A percentile compares a stretch with the other conserved stretches of the same genome.
phyloP scores from a whole-genome alignment of 208 protist species.

The Leishmania arabica region DNA sequence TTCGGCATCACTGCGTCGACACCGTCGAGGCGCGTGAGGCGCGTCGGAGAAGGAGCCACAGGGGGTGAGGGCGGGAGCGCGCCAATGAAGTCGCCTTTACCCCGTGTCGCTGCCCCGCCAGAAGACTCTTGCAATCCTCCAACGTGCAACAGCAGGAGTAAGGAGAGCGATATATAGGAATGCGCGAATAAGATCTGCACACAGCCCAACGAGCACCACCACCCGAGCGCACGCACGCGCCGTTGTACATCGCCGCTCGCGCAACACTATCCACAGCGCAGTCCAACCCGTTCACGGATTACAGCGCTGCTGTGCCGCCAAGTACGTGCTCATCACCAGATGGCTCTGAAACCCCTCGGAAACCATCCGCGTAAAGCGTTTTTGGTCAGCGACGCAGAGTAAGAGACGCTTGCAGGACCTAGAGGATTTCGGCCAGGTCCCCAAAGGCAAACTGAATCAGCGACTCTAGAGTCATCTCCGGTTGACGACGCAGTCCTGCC shows the following conservation, averaged over 20 bases:
- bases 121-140: not conserved
- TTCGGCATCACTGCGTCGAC: not conserved
- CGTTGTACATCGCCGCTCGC: not conserved
- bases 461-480: slow-evolving; percentile 19
- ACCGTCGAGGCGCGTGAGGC: not conserved
- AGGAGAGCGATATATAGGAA: not conserved
- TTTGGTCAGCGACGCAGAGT: not conserved
- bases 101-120: not conserved
- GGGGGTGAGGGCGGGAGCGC: not conserved
- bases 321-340: not conserved
- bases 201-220: not conserved
- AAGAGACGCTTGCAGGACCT: not conserved
- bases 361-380: not conserved
- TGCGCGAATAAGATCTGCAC: not conserved
- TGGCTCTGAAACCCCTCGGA: not conserved
- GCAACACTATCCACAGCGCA: not conserved
- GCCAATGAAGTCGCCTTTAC: not conserved
- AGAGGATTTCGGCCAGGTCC: slow-evolving; percentile 23
- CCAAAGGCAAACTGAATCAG: slow-evolving; percentile 35
- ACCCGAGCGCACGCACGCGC: not conserved
- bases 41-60: not conserved
- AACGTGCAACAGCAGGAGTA: not conserved
- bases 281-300: not conserved
- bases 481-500: not conserved
- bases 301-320: too few relatives aligned